Conservation (phyloP, 179 eudicot species). For the Silene vulgaris region DNA sequence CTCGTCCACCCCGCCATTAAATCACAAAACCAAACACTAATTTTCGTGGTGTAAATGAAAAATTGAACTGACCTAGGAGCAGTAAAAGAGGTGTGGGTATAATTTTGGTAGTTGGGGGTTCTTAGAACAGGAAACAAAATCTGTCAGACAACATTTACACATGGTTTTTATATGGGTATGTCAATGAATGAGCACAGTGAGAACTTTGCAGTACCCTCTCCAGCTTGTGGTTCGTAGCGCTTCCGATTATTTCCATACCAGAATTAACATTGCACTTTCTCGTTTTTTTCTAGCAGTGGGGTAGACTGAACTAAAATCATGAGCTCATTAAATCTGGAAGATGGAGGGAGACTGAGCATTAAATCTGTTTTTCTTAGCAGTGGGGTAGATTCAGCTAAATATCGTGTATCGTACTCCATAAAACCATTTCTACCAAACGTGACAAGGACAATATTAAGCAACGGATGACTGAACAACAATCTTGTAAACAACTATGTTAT, state of each 20-base stretch:
- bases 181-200: background rate
- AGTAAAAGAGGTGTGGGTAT: slow-evolving; percentile 9
- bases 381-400: background rate
- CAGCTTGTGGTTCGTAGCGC: slow-evolving; percentile 16
- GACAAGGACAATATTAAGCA: background rate
- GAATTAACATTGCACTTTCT: slow-evolving; percentile 4
- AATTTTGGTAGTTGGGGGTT: slow-evolving; percentile 27
- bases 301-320: background rate
- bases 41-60: slow-evolving; percentile 6
- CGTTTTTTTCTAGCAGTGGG: background rate
- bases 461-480: background rate
- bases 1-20: background rate
- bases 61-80: slow-evolving; percentile 13
- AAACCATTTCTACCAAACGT: background rate
- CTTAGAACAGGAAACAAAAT: slow-evolving; percentile 14
- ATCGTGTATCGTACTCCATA: background rate
- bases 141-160: slow-evolving; percentile 20
- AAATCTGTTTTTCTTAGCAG: background rate
- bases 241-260: background rate
- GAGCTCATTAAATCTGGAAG: slow-evolving; percentile 18
- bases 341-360: slow-evolving; percentile 12
- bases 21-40: slow-evolving; percentile 19
- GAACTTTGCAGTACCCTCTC: background rate
- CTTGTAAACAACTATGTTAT: no score
- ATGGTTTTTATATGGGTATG: background rate